Base-by-base conservation (phyloP, 2,329 filamentous ascomycete species). In the Eutypa lata region DNA sequence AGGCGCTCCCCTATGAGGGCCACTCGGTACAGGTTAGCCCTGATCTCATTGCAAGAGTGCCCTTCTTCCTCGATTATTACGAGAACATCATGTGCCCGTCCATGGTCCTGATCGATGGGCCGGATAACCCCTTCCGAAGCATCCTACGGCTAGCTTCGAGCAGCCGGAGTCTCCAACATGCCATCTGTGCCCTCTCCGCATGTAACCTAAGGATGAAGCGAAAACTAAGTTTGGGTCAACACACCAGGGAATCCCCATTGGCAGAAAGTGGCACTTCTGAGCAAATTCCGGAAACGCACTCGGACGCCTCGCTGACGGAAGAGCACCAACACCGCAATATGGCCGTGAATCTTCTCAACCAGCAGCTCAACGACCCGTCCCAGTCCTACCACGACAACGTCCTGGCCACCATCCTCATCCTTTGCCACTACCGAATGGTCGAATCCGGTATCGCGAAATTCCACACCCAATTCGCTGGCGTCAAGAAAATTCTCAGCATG, bases 371-470 rank as follows among this genome's bases (percentile, higher is more conserved):
- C 51, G 87, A 96, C 68, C 82, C 87, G 1, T 76, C 78, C 21
- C 86, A 85, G 62, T 88, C 91, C 4, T 86, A 87, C 50, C 87
- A 94, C 61, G 93, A 97, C 68, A 92, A 90, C 0, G 89, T 94
- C 4, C 77, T 97, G 28, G 92, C 91, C 2, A 96, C 91, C 3
- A 84, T 97, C 35, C 80, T 97, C 38, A 82, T 97, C 8, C 79
- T 97, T 3, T 96, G 91, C 67, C 86, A 97, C 55, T 96, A 96
- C 69, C 89, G 95, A 61, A 91, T 96, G 73, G 94, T 91, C 57
- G 92, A 97, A 70, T 94, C 90, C 1, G 93, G 93, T 3, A 87
- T 97, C 60, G 91, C 90, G 19, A 93, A 93, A 64, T 97, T 97
- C 72, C 90, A 91, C 61, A 94, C 90, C 0, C 93, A 97, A 67